Evolutionary conservation across 75 land plant species (phyloP), one percentile per base, ranked within the genome.

Genomic region (Sequoia sempervirens): DNA sequence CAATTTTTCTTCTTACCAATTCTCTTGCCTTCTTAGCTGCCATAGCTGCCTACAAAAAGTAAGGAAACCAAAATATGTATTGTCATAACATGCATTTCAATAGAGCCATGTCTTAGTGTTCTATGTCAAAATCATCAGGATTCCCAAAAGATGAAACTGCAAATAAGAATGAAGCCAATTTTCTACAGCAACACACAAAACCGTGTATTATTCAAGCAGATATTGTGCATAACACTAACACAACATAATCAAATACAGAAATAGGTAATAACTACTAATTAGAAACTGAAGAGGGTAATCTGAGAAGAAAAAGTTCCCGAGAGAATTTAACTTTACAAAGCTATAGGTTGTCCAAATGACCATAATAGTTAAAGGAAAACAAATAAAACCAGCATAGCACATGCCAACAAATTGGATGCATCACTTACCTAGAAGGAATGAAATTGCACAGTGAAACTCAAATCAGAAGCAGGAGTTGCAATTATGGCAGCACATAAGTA

Each of bases 21-120:
- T 97, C 99, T 83, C 98, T 91, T 72, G 99, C 99, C 82, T 97
- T 93, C 83, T 93, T 95, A 30, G 99, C 99, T 83, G 99, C 99
- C 85, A 94, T 80, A 52, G 99, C 99, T 85, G 99, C 99, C 99
- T 97, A 82, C 34, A 86, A 17, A 64, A 23, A 61, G 45, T 54
- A 23, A 66, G 76, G 38, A 84, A 64, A 64, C 52, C 64, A n/a
- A 14, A 80, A 78, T 23, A 45, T 23, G 80, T 23, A 78, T 13
- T 11, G 28, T 78, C 80, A 78, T n/a, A 26, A 12, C 46, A 78
- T n/a, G 50, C 80, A 78, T n/a, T 11, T 78, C 13, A 78, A 45
- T n/a, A 78, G 50, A 78, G n/a, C n/a, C 9, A 10, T 20, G 26
- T n/a, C 45, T 75, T 43, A 78, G 40, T 45, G 28, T n/a, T 11